Evolutionary conservation across 768 basidiomycete species (phyloP), one percentile per base, ranked within the genome.

Genomic region (Xanthoconium stramineum): DNA sequence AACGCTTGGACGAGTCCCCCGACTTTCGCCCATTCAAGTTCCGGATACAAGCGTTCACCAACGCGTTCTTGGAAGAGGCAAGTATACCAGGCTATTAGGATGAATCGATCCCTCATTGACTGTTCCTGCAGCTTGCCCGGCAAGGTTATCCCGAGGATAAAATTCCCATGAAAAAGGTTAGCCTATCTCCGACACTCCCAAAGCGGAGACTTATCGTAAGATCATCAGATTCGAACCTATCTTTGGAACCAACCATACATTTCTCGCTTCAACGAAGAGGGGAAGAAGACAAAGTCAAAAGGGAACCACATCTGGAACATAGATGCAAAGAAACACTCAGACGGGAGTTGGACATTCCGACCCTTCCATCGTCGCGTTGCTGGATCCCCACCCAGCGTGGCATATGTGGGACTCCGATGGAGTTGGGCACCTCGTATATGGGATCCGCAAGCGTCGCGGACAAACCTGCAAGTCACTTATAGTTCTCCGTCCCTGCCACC

Each of bases 221-320:
- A 65, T 66, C 55, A 57, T 59, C 47, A 93, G 91, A 84, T 92
- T 69, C 88, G 94, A 63, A 87, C 93, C 74, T 99, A 97, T 75
- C 83, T 99, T 48, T 99, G 96, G 96, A 86, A 85, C 57, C 92
- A 95, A 64, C 87, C 86, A 32, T 87, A 89, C 69, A 98, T 99
- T 68, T 87, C 94, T 30, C 90, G 96, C 32, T 98, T 95, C 78
- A 99, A 99, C 69, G 94, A 98, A 66, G 96, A 98, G 69, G 96
- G 96, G 36, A 98, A 98, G 74, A 99, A 99, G 75, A 91, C 95
- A 24, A 99, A 99, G 74, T 95, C 93, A 52, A 97, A 97, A 77
- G 96, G 96, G 46, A 99, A 99, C 74, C 96, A 98, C 66, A 97
- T 98, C 62, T 99, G 96, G 96, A 95, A 94, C 66, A 89, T 98